Evolutionary conservation across 2,329 filamentous ascomycete species (phyloP).

Genomic region (Rhynchosporium secalis): DNA sequence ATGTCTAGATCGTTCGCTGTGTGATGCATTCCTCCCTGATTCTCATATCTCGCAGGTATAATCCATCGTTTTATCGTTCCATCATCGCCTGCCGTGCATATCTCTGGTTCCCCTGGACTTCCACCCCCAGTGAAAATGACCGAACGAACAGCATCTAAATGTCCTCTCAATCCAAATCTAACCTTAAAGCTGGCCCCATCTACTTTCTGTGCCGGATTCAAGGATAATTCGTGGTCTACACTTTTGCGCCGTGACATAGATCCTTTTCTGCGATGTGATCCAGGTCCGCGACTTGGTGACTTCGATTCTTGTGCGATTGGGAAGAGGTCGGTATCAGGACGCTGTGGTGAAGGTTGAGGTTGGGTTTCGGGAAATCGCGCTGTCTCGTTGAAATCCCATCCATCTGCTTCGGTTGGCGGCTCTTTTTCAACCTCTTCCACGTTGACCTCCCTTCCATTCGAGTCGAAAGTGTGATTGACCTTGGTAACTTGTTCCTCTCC

Average conservation of each 20-base stretch:
- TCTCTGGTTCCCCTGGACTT: slow-evolving; percentile 92
- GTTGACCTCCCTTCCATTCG: slow-evolving; percentile 53
- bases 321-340: slow-evolving; percentile 86
- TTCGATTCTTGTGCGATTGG: slow-evolving; percentile 80
- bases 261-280: slow-evolving; percentile 76
- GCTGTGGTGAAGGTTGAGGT: slow-evolving; percentile 53
- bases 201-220: slow-evolving; percentile 56
- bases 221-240: slow-evolving; percentile 63
- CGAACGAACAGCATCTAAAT: slow-evolving; percentile 89
- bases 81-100: slow-evolving; percentile 94
- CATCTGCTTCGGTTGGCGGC: slow-evolving; percentile 61
- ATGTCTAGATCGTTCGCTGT: slow-evolving; percentile 77
- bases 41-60: slow-evolving; percentile 78
- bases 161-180: slow-evolving; percentile 85
- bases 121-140: slow-evolving; percentile 97
- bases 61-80: slow-evolving; percentile 97
- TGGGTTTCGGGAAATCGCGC: slow-evolving; percentile 58
- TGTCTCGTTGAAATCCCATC: slow-evolving; percentile 90
- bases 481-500: slow-evolving; percentile 57
- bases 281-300: slow-evolving; percentile 70
- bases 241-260: slow-evolving; percentile 73
- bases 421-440: slow-evolving; percentile 49
- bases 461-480: slow-evolving; percentile 59
- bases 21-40: slow-evolving; percentile 49
- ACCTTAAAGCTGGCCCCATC: slow-evolving; percentile 86